These are phyloP conservation scores for Penicillium sp. DNA, from an alignment of 2,329 filamentous ascomycete species.

Conservation along the genomic window DNA sequence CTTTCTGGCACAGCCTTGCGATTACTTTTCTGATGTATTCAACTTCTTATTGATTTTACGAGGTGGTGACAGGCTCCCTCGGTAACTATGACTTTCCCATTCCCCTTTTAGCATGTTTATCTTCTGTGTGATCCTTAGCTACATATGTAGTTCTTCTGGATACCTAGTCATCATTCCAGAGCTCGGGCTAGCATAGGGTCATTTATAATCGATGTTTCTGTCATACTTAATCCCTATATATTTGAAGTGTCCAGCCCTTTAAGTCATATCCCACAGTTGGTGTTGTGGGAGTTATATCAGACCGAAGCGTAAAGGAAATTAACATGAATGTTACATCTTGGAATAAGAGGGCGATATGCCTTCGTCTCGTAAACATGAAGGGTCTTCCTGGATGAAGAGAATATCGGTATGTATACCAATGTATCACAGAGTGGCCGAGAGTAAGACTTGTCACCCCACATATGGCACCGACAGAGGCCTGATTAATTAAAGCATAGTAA, in stretches of 20 bases:
- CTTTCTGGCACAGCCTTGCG: conserved; percentile 8
- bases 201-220: not conserved
- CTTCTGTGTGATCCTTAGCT: not conserved
- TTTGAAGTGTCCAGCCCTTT: not conserved
- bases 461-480: no score
- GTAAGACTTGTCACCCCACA: no score
- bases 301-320: not conserved
- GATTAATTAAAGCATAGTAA: no score
- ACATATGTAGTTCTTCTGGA: not conserved
- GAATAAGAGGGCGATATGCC: not conserved
- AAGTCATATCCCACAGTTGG: not conserved
- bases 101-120: conserved; percentile 8
- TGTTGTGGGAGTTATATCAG: not conserved
- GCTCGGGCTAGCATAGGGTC: not conserved
- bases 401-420: no score
- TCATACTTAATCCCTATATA: not conserved
- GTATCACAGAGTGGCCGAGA: no score
- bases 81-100: conserved; percentile 6
- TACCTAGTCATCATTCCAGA: not conserved
- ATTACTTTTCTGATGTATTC: conserved; percentile 4
- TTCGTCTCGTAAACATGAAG: not conserved
- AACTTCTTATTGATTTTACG: conserved; percentile 7
- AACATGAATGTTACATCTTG: not conserved
- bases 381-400: no score
- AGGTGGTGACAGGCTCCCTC: conserved; percentile 3